Evolutionary conservation across 306 rosid genomes (phyloP).

Genomic region (Prunus davidiana): DNA sequence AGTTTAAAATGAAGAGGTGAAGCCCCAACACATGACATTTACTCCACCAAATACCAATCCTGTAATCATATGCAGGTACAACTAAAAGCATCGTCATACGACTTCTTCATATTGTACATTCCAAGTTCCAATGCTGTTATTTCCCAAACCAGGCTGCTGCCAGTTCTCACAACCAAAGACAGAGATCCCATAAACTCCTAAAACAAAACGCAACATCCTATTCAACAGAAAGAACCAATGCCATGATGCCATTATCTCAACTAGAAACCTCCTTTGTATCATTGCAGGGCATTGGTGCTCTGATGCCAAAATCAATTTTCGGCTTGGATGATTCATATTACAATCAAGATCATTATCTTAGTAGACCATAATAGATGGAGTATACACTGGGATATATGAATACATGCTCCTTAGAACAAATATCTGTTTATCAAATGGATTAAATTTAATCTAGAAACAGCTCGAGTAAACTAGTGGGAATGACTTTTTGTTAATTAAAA

Average conservation of each 20-base stretch:
- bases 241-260: neutral
- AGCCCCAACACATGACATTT: neutral
- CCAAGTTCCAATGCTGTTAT: neutral
- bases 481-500: neutral
- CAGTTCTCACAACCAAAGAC: neutral
- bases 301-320: neutral
- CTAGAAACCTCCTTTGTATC: neutral
- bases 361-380: neutral
- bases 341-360: neutral
- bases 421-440: neutral
- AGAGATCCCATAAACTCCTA: neutral
- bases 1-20: neutral
- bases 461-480: neutral
- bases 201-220: neutral
- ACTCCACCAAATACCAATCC: neutral
- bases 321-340: neutral
- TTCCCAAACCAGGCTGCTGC: neutral
- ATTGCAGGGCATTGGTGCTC: neutral
- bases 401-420: neutral
- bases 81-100: neutral
- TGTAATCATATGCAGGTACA: neutral
- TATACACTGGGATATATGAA: neutral
- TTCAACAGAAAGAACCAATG: neutral
- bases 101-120: neutral
- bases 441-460: neutral